These are phyloP conservation scores for Nelumbo lutea DNA, from an alignment of 164 flowering plant species.

Conservation along the genomic window DNA sequence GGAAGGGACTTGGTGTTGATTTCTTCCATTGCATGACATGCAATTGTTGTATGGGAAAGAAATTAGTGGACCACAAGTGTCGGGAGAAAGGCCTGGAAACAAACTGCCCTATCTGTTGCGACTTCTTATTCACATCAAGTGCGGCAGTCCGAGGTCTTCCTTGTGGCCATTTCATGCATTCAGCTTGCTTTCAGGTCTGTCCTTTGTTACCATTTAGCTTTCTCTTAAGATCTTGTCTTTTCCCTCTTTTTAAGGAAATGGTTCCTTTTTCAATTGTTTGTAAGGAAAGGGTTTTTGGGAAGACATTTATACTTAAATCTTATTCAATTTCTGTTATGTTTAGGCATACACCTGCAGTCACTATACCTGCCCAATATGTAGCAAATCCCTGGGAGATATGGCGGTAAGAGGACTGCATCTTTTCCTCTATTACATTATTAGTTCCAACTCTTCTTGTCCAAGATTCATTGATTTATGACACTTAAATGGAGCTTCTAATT, in stretches of 20 bases:
- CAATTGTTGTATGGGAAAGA: slow-evolving; percentile 78
- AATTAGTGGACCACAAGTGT: slow-evolving; percentile 72
- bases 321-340: slow-evolving; percentile 8
- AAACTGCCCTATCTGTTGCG: slow-evolving; percentile 95
- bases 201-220: background rate
- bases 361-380: slow-evolving; percentile 86
- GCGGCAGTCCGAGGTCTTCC: slow-evolving; percentile 77
- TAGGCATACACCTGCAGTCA: slow-evolving; percentile 91
- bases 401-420: slow-evolving; percentile 45
- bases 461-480: background rate
- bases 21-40: slow-evolving; percentile 97
- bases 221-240: background rate
- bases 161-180: slow-evolving; percentile 97
- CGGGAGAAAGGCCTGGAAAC: slow-evolving; percentile 86
- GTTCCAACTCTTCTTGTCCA: background rate
- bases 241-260: background rate
- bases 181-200: slow-evolving; percentile 83
- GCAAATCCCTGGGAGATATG: slow-evolving; percentile 94
- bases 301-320: slow-evolving; percentile 4
- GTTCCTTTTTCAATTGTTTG: background rate
- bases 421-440: background rate
- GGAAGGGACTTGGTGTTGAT: slow-evolving; percentile 84
- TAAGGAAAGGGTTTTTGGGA: background rate
- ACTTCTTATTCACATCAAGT: slow-evolving; percentile 84
- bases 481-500: too few relatives aligned